These are phyloP conservation scores for Phytophthora multivora DNA, from an alignment of 352 stramenopile genomes.

Conservation along the genomic window DNA sequence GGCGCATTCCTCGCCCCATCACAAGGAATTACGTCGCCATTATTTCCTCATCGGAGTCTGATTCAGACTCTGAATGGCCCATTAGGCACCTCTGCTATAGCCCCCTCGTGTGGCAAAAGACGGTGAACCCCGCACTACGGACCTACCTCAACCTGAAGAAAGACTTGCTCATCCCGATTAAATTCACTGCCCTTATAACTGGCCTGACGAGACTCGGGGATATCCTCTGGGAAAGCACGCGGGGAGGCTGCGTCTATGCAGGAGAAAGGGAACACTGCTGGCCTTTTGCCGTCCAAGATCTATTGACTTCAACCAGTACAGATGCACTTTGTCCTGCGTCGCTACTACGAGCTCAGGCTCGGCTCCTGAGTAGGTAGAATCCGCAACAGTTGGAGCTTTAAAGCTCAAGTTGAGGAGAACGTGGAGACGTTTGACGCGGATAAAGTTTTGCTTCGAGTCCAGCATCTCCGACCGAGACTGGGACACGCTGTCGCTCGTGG, in stretches of 20 bases:
- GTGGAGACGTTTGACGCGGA: constrained; percentile 29
- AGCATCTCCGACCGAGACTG: constrained; percentile 39
- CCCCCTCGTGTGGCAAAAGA: too few relatives aligned
- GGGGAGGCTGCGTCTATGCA: background rate
- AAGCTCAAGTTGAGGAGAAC: constrained; percentile 20
- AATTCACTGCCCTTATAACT: background rate
- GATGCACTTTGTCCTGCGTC: constrained; percentile 33
- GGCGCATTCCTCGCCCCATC: too few relatives aligned
- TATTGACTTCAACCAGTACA: constrained; percentile 37
- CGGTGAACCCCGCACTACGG: background rate
- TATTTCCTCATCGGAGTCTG: too few relatives aligned
- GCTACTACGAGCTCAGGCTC: constrained; percentile 32
- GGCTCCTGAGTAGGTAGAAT: constrained; percentile 37
- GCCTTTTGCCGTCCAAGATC: constrained; percentile 12
- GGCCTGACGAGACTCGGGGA: background rate
- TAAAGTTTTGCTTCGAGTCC: constrained; percentile 40
- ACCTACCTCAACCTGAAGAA: background rate
- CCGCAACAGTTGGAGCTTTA: constrained; percentile 27
- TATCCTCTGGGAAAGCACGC: background rate
- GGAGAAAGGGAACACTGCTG: background rate
- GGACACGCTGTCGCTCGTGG: constrained; percentile 38
- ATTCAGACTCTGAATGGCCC: too few relatives aligned
- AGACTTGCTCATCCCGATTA: background rate
- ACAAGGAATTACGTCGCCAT: too few relatives aligned
- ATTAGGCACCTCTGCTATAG: too few relatives aligned